phyloP scores from a whole-genome alignment of 2,329 filamentous ascomycete species.

The Botryotinia calthae region DNA sequence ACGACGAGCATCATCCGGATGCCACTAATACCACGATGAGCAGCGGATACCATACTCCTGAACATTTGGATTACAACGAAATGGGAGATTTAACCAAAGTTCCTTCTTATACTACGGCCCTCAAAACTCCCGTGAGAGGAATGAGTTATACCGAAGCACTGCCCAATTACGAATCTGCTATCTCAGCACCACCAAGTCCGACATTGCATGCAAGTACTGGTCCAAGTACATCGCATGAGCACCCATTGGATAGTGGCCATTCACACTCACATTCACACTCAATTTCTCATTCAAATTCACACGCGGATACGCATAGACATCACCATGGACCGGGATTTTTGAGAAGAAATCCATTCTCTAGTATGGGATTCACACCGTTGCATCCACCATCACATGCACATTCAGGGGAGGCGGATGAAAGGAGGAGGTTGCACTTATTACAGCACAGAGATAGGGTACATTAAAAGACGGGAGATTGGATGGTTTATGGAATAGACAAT shows the following conservation, averaged over 20 bases:
- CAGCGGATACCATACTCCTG: constrained; percentile 54
- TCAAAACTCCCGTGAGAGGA: constrained; percentile 59
- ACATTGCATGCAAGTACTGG: constrained; percentile 24
- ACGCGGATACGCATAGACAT: constrained; percentile 10
- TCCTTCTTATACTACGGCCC: constrained; percentile 73
- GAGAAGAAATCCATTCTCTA: constrained; percentile 28
- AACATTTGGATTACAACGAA: constrained; percentile 57
- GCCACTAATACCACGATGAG: constrained; percentile 42
- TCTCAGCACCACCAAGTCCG: constrained; percentile 48
- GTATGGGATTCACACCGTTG: constrained; percentile 36
- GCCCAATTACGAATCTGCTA: constrained; percentile 65
- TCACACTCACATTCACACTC: not conserved
- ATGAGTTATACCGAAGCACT: constrained; percentile 52
- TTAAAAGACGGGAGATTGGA: constrained; percentile 12
- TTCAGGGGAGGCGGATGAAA: constrained; percentile 31
- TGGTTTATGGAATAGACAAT: not conserved
- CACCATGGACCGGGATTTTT: constrained; percentile 13
- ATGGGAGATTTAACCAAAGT: constrained; percentile 68
- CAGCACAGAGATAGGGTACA: constrained; percentile 31
- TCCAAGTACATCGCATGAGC: constrained; percentile 21
- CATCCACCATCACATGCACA: constrained; percentile 27
- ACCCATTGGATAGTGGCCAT: not conserved
- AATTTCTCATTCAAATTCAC: not conserved
- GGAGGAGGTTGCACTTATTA: constrained; percentile 34
- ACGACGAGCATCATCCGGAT: constrained; percentile 29